Percentiles rank a stretch among this genome's conserved stretches.
Conservation (phyloP, 1,139 yeast genomes). For the Arxiozyma telluris region DNA sequence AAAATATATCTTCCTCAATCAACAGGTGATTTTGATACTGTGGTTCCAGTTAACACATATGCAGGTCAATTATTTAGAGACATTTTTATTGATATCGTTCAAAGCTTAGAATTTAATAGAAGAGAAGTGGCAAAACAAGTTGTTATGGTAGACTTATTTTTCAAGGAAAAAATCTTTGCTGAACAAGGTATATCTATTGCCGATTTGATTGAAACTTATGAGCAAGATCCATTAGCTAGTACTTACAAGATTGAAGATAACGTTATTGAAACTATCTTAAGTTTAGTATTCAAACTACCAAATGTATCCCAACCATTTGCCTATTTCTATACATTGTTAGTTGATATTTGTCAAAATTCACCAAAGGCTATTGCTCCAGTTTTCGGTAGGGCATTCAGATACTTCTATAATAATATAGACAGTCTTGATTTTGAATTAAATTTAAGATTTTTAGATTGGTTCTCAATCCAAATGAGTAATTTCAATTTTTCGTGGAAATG, state of each 20-base stretch:
- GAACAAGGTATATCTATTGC: conserved; percentile 81
- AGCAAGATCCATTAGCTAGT: conserved; percentile 35
- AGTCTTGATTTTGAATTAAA: conserved; percentile 68
- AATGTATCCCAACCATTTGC: conserved; percentile 55
- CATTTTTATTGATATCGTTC: conserved; percentile 61
- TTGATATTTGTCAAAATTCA: conserved; percentile 78
- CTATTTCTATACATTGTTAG: conserved; percentile 79
- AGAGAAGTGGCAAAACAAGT: conserved; percentile 81
- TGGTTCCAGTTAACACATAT: conserved; percentile 57
- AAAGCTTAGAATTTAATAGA: conserved; percentile 80
- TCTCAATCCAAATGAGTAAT: conserved; percentile 85
- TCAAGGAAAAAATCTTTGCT: conserved; percentile 62
- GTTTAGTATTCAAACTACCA: conserved; percentile 72
- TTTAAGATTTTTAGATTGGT: conserved; percentile 78
- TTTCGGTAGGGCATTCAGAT: conserved; percentile 86
- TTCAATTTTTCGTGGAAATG: conserved; percentile 97
- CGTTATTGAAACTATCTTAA: conserved; percentile 73
- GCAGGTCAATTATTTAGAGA: conserved; percentile 64
- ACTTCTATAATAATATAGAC: conserved; percentile 60
- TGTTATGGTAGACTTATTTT: conserved; percentile 64
- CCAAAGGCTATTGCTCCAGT: conserved; percentile 93
- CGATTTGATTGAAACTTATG: conserved; percentile 42
- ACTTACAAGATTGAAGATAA: conserved; percentile 92
- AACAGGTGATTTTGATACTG: conserved; percentile 51
- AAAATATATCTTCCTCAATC: conserved; percentile 50